Base-by-base conservation (phyloP, 2,329 filamentous ascomycete species). In the Sordariomycetes sp. region DNA sequence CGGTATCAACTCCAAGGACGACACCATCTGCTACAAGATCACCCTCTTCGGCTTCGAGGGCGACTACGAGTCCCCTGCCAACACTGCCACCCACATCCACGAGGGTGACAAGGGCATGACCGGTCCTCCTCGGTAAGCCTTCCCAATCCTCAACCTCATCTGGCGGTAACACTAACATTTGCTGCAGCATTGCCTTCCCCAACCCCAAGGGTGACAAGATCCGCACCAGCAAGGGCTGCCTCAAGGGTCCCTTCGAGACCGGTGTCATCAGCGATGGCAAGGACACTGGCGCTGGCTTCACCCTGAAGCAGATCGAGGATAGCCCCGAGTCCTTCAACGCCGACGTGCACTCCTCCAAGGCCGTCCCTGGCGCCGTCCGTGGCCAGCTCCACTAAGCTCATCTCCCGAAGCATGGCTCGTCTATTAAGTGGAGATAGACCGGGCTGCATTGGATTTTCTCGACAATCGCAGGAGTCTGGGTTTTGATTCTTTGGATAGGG, bases 1-100 rank as follows among this genome's bases (percentile, higher is more conserved):
- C 44, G 69, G 66, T 40, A 62, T 75, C 53, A 72, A 73, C 56
- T 55, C 59, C 20, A 43, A 55, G 14, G 50, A 59, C 21, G 50
- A 64, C 34, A 43, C 55, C 35, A 63, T 64, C 41, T 64, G 60
- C 55, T 63, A 61, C 50, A 65, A 72, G 53, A 72, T 74, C 50
- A 66, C 58, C 25, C 54, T 74, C 28, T 48, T 54, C 28, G 58
- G 57, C 39, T 67, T 74, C 46, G 56, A 55, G 17, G 70, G 70
- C 35, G 51, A 64, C 3, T 75, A 70, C 47, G 46, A 60, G 43
- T 72, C 68, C 7, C 55, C 60, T 0, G 70, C 71, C 27, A 44
- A 50, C 19, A 71, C 69, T 6, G 66, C 70, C n/a, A 75, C 70
- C 2, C 70, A 75, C 49, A 66, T 75, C 41, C 70, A 75, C 51